phyloP scores from a whole-genome alignment of 2,329 filamentous ascomycete species.

The Venturia effusa region DNA sequence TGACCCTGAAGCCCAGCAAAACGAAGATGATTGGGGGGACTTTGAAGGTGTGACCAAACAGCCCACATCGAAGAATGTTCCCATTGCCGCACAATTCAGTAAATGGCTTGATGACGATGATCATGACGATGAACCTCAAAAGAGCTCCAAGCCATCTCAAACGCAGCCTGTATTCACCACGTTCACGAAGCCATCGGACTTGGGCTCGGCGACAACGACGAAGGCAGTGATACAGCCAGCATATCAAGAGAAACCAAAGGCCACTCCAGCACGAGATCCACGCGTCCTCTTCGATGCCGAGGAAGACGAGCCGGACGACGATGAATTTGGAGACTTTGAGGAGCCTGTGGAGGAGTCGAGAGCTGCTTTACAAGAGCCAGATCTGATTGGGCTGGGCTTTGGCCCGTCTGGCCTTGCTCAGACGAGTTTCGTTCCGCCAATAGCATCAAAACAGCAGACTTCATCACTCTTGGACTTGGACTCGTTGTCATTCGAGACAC shows the following conservation, averaged over 20 bases:
- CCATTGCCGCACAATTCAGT: slow-evolving; percentile 2
- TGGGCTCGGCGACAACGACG: not conserved
- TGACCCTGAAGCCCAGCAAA: not conserved
- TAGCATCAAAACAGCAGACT: not conserved
- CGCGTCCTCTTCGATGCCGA: slow-evolving; percentile 31
- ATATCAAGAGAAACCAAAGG: slow-evolving; percentile 1
- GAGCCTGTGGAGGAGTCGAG: slow-evolving; percentile 25
- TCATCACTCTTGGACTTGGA: not conserved
- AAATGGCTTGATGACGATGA: slow-evolving; percentile 1
- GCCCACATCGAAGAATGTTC: not conserved
- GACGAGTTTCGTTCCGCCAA: not conserved
- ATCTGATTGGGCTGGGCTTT: not conserved
- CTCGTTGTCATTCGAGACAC: not conserved
- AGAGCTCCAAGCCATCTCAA: not conserved
- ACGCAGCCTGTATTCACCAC: not conserved
- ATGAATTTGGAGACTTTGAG: slow-evolving; percentile 21
- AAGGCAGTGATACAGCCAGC: not conserved
- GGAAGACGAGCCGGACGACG: slow-evolving; percentile 20
- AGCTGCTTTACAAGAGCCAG: slow-evolving; percentile 5
- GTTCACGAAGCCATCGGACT: not conserved
- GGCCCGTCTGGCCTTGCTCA: not conserved
- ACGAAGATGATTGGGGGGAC: slow-evolving; percentile 30
- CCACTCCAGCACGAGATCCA: slow-evolving; percentile 19
- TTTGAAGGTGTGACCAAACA: slow-evolving; percentile 24
- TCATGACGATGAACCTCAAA: not conserved